A percentile compares a stretch with the other conserved stretches of the same genome.
phyloP scores from a whole-genome alignment of 108 stramenopile species.

The Cyclostephanos invisitatus region DNA sequence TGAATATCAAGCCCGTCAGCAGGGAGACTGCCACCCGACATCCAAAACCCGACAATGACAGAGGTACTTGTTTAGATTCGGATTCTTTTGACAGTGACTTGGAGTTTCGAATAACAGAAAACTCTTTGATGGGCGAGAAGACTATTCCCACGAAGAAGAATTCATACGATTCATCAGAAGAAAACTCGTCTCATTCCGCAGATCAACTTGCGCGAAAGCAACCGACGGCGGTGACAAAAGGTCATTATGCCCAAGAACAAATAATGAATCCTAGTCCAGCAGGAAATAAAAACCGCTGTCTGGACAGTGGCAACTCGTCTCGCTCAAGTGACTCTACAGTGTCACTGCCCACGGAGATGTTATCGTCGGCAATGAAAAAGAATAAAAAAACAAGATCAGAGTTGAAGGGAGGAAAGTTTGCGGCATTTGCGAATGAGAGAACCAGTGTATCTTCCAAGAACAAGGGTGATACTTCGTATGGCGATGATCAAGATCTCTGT shows the following conservation, averaged over 20 bases:
- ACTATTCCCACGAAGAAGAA: not conserved
- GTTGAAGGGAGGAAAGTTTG: not conserved
- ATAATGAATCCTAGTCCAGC: not conserved
- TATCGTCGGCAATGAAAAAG: not conserved
- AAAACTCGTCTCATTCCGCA: not conserved
- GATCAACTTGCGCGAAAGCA: not conserved
- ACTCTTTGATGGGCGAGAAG: not conserved
- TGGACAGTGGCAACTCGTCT: not conserved
- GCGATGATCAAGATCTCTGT: not conserved
- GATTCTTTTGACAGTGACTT: conserved; percentile 13
- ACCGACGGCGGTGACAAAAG: conserved; percentile 1
- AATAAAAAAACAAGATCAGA: not conserved
- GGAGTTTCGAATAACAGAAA: not conserved
- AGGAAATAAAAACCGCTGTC: not conserved
- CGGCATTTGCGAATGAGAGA: not conserved
- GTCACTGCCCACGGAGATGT: conserved; percentile 2
- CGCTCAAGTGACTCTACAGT: not conserved
- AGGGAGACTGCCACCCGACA: not conserved
- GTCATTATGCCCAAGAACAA: not conserved
- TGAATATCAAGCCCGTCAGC: not conserved
- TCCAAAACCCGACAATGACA: not conserved
- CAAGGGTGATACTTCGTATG: not conserved
- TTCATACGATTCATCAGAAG: not conserved
- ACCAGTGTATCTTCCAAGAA: conserved; percentile 7
- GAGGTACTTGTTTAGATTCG: not conserved